Evolutionary conservation across 2,329 filamentous ascomycete species (phyloP), one percentile per base, ranked within the genome.

Genomic region (Sporothrix globosa): DNA sequence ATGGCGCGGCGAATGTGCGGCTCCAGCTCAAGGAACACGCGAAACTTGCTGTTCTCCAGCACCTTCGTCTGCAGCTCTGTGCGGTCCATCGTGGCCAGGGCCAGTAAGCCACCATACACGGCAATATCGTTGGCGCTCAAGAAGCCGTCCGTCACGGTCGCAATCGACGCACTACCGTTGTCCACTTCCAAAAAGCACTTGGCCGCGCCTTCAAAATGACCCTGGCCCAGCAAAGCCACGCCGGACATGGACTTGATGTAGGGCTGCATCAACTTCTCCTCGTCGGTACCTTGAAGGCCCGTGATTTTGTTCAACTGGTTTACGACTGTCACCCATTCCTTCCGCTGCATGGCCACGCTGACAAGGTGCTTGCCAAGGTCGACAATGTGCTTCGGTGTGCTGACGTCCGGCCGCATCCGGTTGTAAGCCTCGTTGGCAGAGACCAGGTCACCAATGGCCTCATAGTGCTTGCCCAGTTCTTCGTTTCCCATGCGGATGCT

Each of bases 1-100:
- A 99, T 91, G 14, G 96, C 95, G 71, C 94, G 94, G 73, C 96
- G 92, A 73, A 99, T 91, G 76, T 98, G 95, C 3, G 95, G 93
- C 80, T 98, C 96, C 0, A 96, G 86, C 79, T 98, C 96, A 17
- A 99, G 86, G 77, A 96, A 97, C 60, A 87, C 88, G 68, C 96
- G 91, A 82, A 99, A 99, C 13, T 85, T 83, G 46, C 83, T 83
- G 77, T 93, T 97, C 50, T 96, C 92, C 0, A 99, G 86, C 2
- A 98, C 93, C 7, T 84, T 84, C 6, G 81, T 82, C 78, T 96
- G 91, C 27, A 99, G 84, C 72, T 92, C 89, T 9, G 85, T 83
- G 63, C 96, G 88, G 72, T 92, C 87, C 91, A 98, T 96, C 1
- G 92, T 93, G 34, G 95, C 95, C 30, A 99, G 86, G 6, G 96